These are phyloP conservation scores for Cercospora zeae-maydis DNA, from an alignment of 2,329 filamentous ascomycete genomes.

Conservation along the genomic window DNA sequence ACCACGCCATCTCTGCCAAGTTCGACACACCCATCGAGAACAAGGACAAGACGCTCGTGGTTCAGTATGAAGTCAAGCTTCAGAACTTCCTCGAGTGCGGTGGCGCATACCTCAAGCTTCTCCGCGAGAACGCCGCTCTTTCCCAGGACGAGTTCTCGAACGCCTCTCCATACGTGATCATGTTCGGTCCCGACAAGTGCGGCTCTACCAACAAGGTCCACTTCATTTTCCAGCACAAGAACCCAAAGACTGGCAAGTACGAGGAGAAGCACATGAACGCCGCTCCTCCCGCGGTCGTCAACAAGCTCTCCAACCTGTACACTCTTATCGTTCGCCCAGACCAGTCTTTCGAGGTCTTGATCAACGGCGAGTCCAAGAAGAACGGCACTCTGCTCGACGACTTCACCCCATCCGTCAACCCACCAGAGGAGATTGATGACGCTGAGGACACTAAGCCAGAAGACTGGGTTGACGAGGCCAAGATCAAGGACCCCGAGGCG, in stretches of 20 bases:
- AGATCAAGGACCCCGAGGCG: conserved; percentile 87
- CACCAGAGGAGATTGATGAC: conserved; percentile 90
- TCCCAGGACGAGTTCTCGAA: conserved; percentile 98
- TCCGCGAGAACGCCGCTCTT: conserved; percentile 94
- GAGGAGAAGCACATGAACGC: conserved; percentile 97
- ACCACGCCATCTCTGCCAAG: conserved; percentile 99
- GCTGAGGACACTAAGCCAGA: conserved; percentile 89
- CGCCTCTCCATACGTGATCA: conserved; percentile 95
- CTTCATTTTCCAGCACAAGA: conserved; percentile 99
- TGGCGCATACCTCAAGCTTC: conserved; percentile 98
- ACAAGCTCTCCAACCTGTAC: conserved; percentile 92
- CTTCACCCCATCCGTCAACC: conserved; percentile 92
- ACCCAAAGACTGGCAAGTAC: conserved; percentile 98
- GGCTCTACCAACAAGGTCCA: conserved; percentile 95
- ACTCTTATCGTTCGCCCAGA: conserved; percentile 94
- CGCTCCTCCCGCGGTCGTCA: conserved; percentile 79
- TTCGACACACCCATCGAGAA: conserved; percentile 95
- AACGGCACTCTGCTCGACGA: conserved; percentile 89
- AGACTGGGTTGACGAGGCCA: conserved; percentile 90
- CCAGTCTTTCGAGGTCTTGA: conserved; percentile 89
- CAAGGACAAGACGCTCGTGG: conserved; percentile 94
- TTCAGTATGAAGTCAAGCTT: conserved; percentile 99
- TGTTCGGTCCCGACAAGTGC: conserved; percentile 99
- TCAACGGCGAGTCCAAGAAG: conserved; percentile 85
- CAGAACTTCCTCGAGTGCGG: conserved; percentile 96